Evolutionary conservation across 805 yeast species (phyloP).

Genomic region (Jamesozyma rosinii): DNA sequence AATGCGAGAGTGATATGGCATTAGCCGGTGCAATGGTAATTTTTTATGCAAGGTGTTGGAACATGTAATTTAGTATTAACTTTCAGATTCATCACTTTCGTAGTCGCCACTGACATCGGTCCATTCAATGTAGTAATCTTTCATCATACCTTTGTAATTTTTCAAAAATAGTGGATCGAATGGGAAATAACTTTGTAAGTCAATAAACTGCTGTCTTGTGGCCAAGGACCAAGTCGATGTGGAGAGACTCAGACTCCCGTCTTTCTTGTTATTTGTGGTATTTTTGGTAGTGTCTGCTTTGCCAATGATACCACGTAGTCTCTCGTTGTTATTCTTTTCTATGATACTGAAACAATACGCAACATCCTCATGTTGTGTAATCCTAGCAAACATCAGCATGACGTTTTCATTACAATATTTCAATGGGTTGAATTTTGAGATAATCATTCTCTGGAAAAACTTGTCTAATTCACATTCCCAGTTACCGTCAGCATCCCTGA

Average conservation of each 20-base stretch:
- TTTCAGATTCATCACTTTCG: slow-evolving; percentile 41
- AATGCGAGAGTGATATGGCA: not conserved
- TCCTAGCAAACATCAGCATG: slow-evolving; percentile 83
- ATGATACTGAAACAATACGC: slow-evolving; percentile 91
- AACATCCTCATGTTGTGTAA: slow-evolving; percentile 80
- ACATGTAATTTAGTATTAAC: slow-evolving; percentile 8
- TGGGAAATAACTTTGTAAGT: slow-evolving; percentile 91
- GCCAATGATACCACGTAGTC: slow-evolving; percentile 36
- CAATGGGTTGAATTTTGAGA: slow-evolving; percentile 86
- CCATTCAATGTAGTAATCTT: slow-evolving; percentile 71
- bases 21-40: not conserved
- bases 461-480: slow-evolving; percentile 82
- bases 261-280: slow-evolving; percentile 3
- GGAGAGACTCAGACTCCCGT: slow-evolving; percentile 20
- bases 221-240: slow-evolving; percentile 35
- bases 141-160: slow-evolving; percentile 45
- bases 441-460: slow-evolving; percentile 75
- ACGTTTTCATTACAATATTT: slow-evolving; percentile 91
- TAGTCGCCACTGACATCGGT: slow-evolving; percentile 57
- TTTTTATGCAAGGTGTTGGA: not conserved
- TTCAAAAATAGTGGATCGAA: slow-evolving; percentile 83
- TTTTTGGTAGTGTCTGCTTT: slow-evolving; percentile 10
- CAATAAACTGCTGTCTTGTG: slow-evolving; percentile 73
- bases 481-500: slow-evolving; percentile 37
- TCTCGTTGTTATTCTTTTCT: slow-evolving; percentile 66